These are phyloP conservation scores for Yamadazyma triangularis DNA, from an alignment of 1,139 yeast genomes.

Conservation along the genomic window DNA sequence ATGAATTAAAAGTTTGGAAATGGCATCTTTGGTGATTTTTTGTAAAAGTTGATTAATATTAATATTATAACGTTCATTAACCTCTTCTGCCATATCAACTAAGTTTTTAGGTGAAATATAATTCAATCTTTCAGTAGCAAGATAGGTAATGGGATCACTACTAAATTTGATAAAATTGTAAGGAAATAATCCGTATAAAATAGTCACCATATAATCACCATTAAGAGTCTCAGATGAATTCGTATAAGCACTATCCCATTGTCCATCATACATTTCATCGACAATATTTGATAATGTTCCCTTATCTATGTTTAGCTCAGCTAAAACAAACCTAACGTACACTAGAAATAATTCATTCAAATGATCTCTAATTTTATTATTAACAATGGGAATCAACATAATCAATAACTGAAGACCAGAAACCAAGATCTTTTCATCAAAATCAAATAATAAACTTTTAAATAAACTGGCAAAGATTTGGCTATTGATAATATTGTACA, in stretches of 20 bases:
- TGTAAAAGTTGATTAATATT: background rate
- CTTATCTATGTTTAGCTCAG: background rate
- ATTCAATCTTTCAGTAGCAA: background rate
- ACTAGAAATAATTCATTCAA: conserved; percentile 44
- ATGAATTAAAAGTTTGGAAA: conserved; percentile 37
- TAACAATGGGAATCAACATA: conserved; percentile 54
- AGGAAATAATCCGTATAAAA: conserved; percentile 63
- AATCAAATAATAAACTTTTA: conserved; percentile 41
- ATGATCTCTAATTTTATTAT: conserved; percentile 26
- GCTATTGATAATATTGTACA: conserved; percentile 30
- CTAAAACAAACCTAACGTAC: conserved; percentile 33
- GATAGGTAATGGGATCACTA: background rate
- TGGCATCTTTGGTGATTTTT: conserved; percentile 8
- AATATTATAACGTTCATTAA: too few relatives aligned
- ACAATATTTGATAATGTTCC: conserved; percentile 11
- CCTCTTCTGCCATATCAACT: background rate
- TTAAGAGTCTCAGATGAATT: conserved; percentile 10
- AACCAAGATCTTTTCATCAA: conserved; percentile 36
- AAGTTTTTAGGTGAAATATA: background rate
- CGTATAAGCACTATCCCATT: background rate
- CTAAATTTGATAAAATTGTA: conserved; percentile 8
- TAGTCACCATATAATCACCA: conserved; percentile 24
- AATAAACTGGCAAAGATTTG: conserved; percentile 39
- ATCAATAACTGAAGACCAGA: conserved; percentile 41
- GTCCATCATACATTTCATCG: background rate